Conservation (phyloP, 2,329 filamentous ascomycete genomes). For the Lecanicillium sp. region DNA sequence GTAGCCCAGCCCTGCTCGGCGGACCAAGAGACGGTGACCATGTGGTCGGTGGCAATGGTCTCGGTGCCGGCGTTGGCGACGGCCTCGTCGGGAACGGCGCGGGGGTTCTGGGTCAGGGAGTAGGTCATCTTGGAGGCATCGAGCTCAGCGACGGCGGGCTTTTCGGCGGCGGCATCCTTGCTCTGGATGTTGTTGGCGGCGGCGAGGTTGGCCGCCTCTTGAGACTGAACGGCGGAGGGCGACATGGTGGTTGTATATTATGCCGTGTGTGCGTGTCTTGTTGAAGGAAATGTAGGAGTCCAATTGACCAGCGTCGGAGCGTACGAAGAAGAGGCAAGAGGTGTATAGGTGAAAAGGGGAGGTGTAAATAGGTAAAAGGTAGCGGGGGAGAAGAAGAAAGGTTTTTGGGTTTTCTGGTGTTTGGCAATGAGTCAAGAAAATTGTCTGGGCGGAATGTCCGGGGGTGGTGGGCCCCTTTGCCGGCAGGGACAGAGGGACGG, state of each 20-base stretch:
- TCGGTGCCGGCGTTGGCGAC: slow-evolving; percentile 36
- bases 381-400: no score
- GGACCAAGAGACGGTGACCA: slow-evolving; percentile 69
- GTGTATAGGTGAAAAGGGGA: neutral
- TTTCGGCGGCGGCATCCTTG: slow-evolving; percentile 31
- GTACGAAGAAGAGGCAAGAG: neutral
- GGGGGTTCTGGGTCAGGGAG: slow-evolving; percentile 41
- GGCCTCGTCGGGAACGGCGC: slow-evolving; percentile 43
- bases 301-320: neutral
- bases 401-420: no score
- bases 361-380: neutral
- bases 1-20: slow-evolving; percentile 58
- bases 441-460: neutral
- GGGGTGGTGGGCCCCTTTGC: neutral
- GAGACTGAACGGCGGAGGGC: slow-evolving; percentile 36
- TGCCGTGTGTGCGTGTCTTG: neutral
- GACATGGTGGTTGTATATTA: slow-evolving; percentile 29
- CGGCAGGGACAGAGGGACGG: no score
- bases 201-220: slow-evolving; percentile 43
- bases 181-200: slow-evolving; percentile 43
- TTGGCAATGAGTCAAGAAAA: no score
- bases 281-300: neutral
- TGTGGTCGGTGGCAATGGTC: slow-evolving; percentile 73
- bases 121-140: slow-evolving; percentile 54
- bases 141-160: slow-evolving; percentile 47